phyloP scores from a whole-genome alignment of 305 asterid genomes.

The Solanum hybrid region DNA sequence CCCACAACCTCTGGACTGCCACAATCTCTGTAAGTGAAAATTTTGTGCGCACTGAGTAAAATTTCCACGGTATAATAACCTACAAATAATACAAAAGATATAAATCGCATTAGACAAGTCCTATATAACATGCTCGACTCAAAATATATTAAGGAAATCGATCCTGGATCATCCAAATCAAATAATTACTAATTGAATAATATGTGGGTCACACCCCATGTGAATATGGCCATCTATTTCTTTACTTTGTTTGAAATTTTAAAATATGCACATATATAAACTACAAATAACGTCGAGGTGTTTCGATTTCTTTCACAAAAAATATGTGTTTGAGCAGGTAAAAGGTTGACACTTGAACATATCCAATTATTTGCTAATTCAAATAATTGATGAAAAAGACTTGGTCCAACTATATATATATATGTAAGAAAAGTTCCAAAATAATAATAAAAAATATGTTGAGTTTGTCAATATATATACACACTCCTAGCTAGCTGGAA shows the following conservation, averaged over 20 bases:
- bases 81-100: too few relatives aligned
- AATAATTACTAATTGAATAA: neutral
- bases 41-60: too few relatives aligned
- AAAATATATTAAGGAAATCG: too few relatives aligned
- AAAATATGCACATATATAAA: neutral
- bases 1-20: too few relatives aligned
- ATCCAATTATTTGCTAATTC: neutral
- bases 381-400: neutral
- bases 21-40: too few relatives aligned
- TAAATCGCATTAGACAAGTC: neutral
- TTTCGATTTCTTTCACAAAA: neutral
- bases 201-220: neutral
- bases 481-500: neutral
- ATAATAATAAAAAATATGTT: neutral
- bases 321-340: neutral
- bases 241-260: neutral
- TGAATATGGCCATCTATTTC: neutral
- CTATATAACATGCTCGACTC: too few relatives aligned
- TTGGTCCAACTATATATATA: neutral
- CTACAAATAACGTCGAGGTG: neutral
- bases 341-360: neutral
- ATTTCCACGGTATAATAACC: accelerated
- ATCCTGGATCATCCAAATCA: neutral
- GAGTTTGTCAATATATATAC: neutral
- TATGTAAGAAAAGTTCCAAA: neutral